Percentiles rank a stretch among this genome's conserved stretches.
These are phyloP conservation scores for Xerocomellus amylosporus DNA, from an alignment of 768 basidiomycete species.

Conservation along the genomic window DNA sequence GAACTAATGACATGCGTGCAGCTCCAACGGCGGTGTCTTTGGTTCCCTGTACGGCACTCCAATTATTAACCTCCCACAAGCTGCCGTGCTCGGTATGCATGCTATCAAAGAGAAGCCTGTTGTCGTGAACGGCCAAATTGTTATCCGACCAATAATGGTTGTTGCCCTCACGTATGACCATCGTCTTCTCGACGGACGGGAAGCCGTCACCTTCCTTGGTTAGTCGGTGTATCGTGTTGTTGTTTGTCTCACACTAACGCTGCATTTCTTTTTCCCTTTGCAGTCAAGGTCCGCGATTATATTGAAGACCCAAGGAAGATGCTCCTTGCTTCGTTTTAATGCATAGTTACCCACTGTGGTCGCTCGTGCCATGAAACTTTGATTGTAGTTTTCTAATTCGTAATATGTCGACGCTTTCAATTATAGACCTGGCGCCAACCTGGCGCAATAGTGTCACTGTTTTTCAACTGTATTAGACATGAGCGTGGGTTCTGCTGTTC, in stretches of 20 bases:
- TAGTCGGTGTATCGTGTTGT: conserved; percentile 29
- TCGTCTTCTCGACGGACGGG: conserved; percentile 90
- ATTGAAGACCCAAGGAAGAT: conserved; percentile 94
- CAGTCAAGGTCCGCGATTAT: conserved; percentile 91
- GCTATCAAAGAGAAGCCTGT: conserved; percentile 88
- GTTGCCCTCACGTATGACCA: conserved; percentile 95
- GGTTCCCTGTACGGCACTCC: conserved; percentile 97
- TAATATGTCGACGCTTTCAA: conserved; percentile 14
- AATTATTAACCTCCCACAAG: conserved; percentile 95
- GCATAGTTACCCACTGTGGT: background rate
- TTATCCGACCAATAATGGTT: conserved; percentile 96
- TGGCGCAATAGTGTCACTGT: background rate
- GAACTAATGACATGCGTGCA: conserved; percentile 29
- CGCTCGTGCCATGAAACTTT: background rate
- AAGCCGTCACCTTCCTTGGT: conserved; percentile 98
- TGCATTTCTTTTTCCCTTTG: background rate
- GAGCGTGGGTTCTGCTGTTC: background rate
- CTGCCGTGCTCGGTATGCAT: conserved; percentile 97
- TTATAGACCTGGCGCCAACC: too few relatives aligned
- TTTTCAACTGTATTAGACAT: background rate
- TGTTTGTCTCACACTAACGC: conserved; percentile 2
- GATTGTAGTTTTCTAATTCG: conserved; percentile 9
- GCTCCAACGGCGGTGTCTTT: conserved; percentile 98
- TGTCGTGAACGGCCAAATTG: conserved; percentile 92
- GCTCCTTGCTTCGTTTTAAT: conserved; percentile 50